Evolutionary conservation across 176 grass and related monocot species (phyloP).

Genomic region (Oryza glaberrima): DNA sequence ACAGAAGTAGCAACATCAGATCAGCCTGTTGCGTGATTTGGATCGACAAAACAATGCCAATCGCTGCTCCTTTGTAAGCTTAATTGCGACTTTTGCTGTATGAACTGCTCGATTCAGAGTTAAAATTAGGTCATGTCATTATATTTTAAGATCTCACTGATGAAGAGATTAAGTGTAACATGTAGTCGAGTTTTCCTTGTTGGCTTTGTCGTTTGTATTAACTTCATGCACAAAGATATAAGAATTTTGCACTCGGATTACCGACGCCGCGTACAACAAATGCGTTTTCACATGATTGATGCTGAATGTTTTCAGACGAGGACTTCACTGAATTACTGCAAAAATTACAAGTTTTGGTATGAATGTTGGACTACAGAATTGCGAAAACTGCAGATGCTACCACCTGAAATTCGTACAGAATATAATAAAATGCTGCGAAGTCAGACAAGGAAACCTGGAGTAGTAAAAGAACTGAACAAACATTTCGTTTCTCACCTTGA

Average conservation of each 20-base stretch:
- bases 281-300: not conserved
- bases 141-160: not conserved
- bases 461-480: not conserved
- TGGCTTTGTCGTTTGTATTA: constrained; percentile 37
- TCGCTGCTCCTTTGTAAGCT: not conserved
- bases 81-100: constrained; percentile 4
- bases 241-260: not conserved
- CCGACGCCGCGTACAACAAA: not conserved
- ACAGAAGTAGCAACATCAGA: constrained; percentile 28
- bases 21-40: constrained; percentile 8
- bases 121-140: not conserved
- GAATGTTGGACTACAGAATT: constrained; percentile 7
- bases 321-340: not conserved
- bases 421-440: constrained; percentile 2
- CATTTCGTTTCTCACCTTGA: not conserved
- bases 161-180: not conserved
- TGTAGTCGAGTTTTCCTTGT: not conserved
- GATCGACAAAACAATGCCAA: constrained; percentile 4
- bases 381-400: not conserved
- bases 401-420: not conserved
- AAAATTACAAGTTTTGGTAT: not conserved
- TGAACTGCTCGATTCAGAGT: constrained; percentile 29
- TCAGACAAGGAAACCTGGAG: constrained; percentile 5
- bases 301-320: not conserved
- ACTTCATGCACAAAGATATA: not conserved